Percentiles rank a stretch among this genome's conserved stretches.
These are phyloP conservation scores for Rubia yunnanensis DNA, from an alignment of 257 asterid genomes.

Conservation along the genomic window DNA sequence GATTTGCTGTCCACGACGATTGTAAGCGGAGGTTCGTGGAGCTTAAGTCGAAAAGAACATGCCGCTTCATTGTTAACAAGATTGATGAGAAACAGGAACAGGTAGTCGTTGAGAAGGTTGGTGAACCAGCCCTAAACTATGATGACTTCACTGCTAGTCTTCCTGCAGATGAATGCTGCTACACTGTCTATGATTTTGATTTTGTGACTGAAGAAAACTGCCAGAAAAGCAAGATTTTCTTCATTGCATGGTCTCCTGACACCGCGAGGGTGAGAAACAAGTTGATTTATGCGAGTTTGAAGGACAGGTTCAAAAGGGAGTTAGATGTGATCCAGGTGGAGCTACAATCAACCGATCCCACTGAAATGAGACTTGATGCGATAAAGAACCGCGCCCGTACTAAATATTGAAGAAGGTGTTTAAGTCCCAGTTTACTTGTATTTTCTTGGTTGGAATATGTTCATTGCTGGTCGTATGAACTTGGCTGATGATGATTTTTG, in stretches of 20 bases:
- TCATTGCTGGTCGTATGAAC: slow-evolving; percentile 29
- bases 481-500: slow-evolving; percentile 30
- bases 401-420: slow-evolving; percentile 23
- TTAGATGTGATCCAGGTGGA: slow-evolving; percentile 51
- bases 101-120: slow-evolving; percentile 44
- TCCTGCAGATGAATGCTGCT: slow-evolving; percentile 52
- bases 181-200: slow-evolving; percentile 52
- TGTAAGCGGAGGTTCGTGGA: slow-evolving; percentile 56
- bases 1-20: slow-evolving; percentile 56
- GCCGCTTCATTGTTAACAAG: slow-evolving; percentile 45
- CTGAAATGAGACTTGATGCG: slow-evolving; percentile 63
- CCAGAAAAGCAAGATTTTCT: slow-evolving; percentile 58
- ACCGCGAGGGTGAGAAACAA: slow-evolving; percentile 51
- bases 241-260: slow-evolving; percentile 70
- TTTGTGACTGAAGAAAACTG: slow-evolving; percentile 53
- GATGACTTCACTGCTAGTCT: slow-evolving; percentile 48
- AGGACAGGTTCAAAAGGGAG: slow-evolving; percentile 52
- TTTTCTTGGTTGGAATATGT: slow-evolving; percentile 17
- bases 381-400: slow-evolving; percentile 50
- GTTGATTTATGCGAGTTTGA: slow-evolving; percentile 56
- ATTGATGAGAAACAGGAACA: slow-evolving; percentile 57
- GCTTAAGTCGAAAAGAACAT: slow-evolving; percentile 45
- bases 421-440: slow-evolving; percentile 13
- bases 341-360: slow-evolving; percentile 62
- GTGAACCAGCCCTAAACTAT: slow-evolving; percentile 43